phyloP scores from a whole-genome alignment of 129 eudicot species.

The Tanacetum coccineum region DNA sequence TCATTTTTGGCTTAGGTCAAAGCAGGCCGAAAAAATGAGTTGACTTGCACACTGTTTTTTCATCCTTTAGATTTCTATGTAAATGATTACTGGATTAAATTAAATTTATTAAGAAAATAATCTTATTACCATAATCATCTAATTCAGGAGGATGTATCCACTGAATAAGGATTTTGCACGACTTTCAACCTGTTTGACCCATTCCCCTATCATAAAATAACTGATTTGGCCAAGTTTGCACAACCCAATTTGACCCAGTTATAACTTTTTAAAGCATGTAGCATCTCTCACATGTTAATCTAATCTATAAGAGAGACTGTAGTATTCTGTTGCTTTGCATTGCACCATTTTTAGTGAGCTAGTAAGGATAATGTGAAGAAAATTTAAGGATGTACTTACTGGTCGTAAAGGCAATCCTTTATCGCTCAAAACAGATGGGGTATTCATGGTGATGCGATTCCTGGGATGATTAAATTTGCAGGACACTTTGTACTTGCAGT shows the following conservation, averaged over 20 bases:
- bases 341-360: not conserved
- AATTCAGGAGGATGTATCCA: constrained; percentile 1
- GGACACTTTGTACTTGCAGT: constrained; percentile 60
- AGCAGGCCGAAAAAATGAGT: not conserved
- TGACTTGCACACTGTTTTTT: not conserved
- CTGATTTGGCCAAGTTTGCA: not conserved
- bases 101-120: not conserved
- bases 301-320: not conserved
- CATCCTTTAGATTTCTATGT: not conserved
- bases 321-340: not conserved
- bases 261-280: not conserved
- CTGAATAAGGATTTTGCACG: not conserved
- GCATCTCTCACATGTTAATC: not conserved
- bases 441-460: constrained; percentile 32
- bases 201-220: not conserved
- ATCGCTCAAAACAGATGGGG: constrained; percentile 53
- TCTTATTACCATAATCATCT: not conserved
- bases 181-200: constrained; percentile 9
- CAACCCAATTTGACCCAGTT: not conserved
- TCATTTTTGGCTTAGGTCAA: not conserved
- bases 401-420: constrained; percentile 89
- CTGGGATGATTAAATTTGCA: constrained; percentile 94
- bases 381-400: constrained; percentile 52
- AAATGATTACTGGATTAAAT: not conserved
- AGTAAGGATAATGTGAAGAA: not conserved